Base-by-base conservation (phyloP, 495 filamentous ascomycete species). In the Penicillium riverlandense region DNA sequence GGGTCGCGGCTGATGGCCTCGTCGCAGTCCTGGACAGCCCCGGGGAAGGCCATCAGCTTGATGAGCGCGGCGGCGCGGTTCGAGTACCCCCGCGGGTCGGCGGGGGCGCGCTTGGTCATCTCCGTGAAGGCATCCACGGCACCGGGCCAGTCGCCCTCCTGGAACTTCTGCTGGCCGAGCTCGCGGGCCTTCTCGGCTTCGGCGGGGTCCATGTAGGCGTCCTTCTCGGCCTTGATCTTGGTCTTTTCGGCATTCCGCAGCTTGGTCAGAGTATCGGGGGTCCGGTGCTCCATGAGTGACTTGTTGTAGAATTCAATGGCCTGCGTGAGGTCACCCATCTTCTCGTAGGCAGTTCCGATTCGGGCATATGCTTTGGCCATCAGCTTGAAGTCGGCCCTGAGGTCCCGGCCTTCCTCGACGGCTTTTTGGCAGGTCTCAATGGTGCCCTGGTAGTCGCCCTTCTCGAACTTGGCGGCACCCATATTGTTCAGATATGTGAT, bases 401-500 rank as follows among this genome's bases (percentile, higher is more conserved):
- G 75, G 41, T 85, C 76, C 37, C 94, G 70, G 45, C 90, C 92
- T 66, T 96, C 84, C 58, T 95, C 86, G 40, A 95, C 79, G 8
- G 92, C 92, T 65, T 84, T 80, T 54, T 88, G 79, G 69, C 92
- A 97, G 29, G 80, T 72, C 47, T 90, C 85, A 49, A 99, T 89
- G 54, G 85, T 79, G 28, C 82, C 84, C 57, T 95, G 74, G 61
- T 86, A 88, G 52, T 97, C 91, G 40, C 88, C 90, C 73, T 96
- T 95, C 65, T 99, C 92, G 59, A 88, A 97, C 50, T 94, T 80
- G 35, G 92, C 92, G 4, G 92, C 94, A 48, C 90, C 88, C 16
- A 90, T 76, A 67, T 99, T 99, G 72, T 95, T 97, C 49, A 97
- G 73, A 64, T 97, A 99, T 11, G 90, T 92, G 57, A 97, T 90